Conservation (phyloP, 2,329 filamentous ascomycete genomes). For the Huntiella savannae region DNA sequence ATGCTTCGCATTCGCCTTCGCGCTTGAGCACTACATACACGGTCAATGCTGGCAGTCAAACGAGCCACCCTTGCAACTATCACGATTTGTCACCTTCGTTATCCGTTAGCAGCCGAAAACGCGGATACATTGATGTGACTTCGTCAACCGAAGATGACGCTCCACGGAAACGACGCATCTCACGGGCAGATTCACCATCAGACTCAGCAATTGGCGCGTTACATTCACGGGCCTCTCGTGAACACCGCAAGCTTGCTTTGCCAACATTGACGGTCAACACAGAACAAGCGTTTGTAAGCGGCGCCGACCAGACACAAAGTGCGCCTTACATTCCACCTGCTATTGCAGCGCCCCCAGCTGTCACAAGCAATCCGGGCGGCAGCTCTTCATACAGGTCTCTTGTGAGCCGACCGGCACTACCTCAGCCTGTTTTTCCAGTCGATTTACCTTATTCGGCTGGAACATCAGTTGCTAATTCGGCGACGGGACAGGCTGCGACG, state of each 20-base stretch:
- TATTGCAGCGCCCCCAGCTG: neutral
- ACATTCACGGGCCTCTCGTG: neutral
- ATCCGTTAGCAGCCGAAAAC: conserved; percentile 12
- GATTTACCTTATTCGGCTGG: neutral
- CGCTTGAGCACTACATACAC: conserved; percentile 6
- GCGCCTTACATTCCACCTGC: neutral
- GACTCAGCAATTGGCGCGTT: neutral
- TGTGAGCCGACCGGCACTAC: neutral
- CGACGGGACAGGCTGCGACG: neutral
- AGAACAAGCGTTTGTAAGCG: neutral
- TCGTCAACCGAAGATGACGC: conserved; percentile 6
- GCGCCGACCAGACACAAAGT: neutral
- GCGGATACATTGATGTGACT: conserved; percentile 11
- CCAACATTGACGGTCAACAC: conserved; percentile 8
- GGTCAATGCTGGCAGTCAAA: neutral
- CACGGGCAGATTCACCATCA: neutral
- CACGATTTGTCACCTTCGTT: conserved; percentile 8
- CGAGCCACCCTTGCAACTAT: neutral
- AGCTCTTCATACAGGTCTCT: neutral
- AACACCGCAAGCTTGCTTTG: conserved; percentile 3
- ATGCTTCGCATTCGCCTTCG: conserved; percentile 8
- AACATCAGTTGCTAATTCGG: neutral
- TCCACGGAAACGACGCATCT: conserved; percentile 5
- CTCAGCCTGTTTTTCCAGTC: neutral
- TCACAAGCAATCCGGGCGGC: neutral